Base-by-base conservation (phyloP, 225 moss, liverwort and hornwort species). In the Sphagnum contortum region DNA sequence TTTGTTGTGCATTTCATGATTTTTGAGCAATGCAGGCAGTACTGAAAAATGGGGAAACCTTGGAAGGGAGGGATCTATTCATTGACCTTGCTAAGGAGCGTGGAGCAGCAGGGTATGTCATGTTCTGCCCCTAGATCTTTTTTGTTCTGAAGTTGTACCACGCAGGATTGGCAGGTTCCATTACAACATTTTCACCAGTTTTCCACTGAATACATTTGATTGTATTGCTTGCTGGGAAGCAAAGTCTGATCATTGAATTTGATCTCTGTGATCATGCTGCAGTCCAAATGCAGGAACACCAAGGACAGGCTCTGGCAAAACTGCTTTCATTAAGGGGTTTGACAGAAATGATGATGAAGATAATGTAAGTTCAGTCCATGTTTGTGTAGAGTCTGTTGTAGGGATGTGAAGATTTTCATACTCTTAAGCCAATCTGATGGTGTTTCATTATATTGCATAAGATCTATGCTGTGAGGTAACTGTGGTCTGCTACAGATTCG, bases 11-110 rank as follows among this genome's bases (percentile, higher is more conserved):
- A 29, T 29, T 29, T 29, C 29, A 29, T 29, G 29, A 29, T 29
- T 29, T 29, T 29, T 66, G 6, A 3, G 48, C 49, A 48, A 50
- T 46, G 1, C 64, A 81, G 80, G 96, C 85, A 5, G 62, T 90
- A 46, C 57, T 73, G 12, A 89, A 83, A 64, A 89, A 76, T 9
- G 98, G 98, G 9, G 57, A 76, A 6, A 69, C 3, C 0, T 2
- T 98, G 10, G 90, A 87, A 56, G 93, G 93, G 6, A 77, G 98
- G 13, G 88, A 88, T 0, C 78, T 98, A 50, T 87, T 49, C 51
- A 85, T 83, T 59, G 96, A 96, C 44, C 62, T 87, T 7, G 90
- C 96, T 5, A 76, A 82, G 10, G 96, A 98, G 73, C 81, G 96
- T 12, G 79, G 76, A 12, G 49, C 85, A 4, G 73, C 76, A 81